Evolutionary conservation across 768 basidiomycete genomes (phyloP).

Genomic region (Boletus sp.): DNA sequence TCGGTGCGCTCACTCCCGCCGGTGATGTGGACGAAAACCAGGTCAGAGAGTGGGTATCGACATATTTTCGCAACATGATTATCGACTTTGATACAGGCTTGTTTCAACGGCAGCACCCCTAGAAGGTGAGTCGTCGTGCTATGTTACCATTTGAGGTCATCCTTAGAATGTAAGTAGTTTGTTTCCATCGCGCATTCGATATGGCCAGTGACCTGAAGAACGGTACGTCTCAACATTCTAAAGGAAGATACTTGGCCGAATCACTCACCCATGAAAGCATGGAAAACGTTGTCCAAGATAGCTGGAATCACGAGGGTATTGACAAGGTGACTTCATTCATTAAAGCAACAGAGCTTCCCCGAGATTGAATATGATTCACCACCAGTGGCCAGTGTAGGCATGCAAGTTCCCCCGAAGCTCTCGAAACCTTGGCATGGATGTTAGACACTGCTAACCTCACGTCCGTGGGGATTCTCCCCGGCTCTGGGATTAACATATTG

Average conservation of each 20-base stretch:
- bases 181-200: slow-evolving; percentile 80
- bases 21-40: slow-evolving; percentile 58
- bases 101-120: slow-evolving; percentile 56
- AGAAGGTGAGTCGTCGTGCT: slow-evolving; percentile 46
- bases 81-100: slow-evolving; percentile 38
- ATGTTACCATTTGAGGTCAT: background rate
- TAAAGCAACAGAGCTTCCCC: background rate
- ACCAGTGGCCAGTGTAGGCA: slow-evolving; percentile 53
- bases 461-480: slow-evolving; percentile 54
- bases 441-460: slow-evolving; percentile 26
- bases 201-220: slow-evolving; percentile 56
- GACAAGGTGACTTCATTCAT: slow-evolving; percentile 56
- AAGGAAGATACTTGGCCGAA: background rate
- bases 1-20: slow-evolving; percentile 57
- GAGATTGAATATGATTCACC: slow-evolving; percentile 1
- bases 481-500: slow-evolving; percentile 67
- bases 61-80: background rate
- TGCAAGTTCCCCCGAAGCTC: slow-evolving; percentile 38
- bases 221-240: slow-evolving; percentile 37
- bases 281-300: slow-evolving; percentile 49
- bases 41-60: slow-evolving; percentile 43
- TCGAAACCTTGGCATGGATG: slow-evolving; percentile 42
- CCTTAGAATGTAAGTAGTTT: slow-evolving; percentile 45
- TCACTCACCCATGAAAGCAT: slow-evolving; percentile 18
- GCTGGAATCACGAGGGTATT: slow-evolving; percentile 71